phyloP scores from a whole-genome alignment of 306 rosid species.

The Medicago ruthenica region DNA sequence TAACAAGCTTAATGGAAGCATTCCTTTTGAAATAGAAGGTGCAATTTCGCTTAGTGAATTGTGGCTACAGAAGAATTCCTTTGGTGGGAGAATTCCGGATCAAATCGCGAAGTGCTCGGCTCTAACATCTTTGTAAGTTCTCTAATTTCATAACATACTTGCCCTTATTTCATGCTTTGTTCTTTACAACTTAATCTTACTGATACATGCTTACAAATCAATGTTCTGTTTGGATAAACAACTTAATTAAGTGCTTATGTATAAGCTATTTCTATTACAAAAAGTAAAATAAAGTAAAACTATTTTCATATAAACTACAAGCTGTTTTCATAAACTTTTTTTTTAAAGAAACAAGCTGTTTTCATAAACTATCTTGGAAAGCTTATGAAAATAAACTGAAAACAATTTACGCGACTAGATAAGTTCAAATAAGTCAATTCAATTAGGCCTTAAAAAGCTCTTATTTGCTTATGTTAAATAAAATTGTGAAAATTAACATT shows the following conservation, averaged over 20 bases:
- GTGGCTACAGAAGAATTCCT: constrained; percentile 77
- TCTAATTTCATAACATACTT: constrained; percentile 32
- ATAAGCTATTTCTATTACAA: background rate
- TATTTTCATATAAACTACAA: background rate
- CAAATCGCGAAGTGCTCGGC: constrained; percentile 73
- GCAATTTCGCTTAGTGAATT: constrained; percentile 69
- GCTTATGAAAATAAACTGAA: background rate
- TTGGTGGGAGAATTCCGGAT: constrained; percentile 75
- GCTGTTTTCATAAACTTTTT: too few species aligned
- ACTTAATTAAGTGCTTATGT: background rate
- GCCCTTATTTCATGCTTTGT: constrained; percentile 1
- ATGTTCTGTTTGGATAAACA: background rate
- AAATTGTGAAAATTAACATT: constrained; percentile 23
- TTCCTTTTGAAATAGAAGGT: constrained; percentile 81
- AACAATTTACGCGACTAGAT: background rate
- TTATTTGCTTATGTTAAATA: constrained; percentile 13
- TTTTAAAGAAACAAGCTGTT: too few species aligned
- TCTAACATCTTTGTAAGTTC: constrained; percentile 76
- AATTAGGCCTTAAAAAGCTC: background rate
- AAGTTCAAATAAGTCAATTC: background rate
- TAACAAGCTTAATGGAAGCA: constrained; percentile 78
- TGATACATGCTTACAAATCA: background rate
- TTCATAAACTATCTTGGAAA: background rate
- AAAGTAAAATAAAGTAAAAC: background rate
- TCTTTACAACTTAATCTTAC: background rate